These are phyloP conservation scores for Elsinoe perseae DNA, from an alignment of 2,329 filamentous ascomycete genomes.

Conservation along the genomic window DNA sequence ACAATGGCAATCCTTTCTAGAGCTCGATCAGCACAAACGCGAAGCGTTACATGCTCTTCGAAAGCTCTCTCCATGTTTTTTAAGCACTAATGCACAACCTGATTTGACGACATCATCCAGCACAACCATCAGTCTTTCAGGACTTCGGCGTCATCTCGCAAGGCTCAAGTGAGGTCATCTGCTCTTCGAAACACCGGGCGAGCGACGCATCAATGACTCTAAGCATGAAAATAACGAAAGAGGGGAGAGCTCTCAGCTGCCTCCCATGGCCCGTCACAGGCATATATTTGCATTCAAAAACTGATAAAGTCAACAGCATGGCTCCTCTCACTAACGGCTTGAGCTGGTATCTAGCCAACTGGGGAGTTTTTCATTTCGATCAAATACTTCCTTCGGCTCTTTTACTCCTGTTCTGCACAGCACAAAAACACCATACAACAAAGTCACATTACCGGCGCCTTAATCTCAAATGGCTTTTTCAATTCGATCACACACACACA, in stretches of 20 bases:
- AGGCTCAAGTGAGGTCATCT: neutral
- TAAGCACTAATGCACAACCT: neutral
- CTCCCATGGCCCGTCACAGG: neutral
- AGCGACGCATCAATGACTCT: neutral
- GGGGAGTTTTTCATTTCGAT: neutral
- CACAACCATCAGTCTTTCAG: neutral
- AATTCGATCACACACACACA: neutral
- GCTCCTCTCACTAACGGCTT: neutral
- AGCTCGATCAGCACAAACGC: neutral
- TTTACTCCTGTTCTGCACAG: neutral
- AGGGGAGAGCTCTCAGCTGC: constrained; percentile 6
- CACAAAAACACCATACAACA: neutral
- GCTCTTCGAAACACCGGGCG: neutral
- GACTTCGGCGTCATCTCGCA: neutral
- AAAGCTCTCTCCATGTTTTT: neutral
- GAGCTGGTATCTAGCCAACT: constrained; percentile 1
- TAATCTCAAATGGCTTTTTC: constrained; percentile 2
- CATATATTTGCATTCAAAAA: neutral
- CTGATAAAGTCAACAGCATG: neutral
- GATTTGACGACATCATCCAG: neutral
- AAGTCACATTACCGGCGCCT: neutral
- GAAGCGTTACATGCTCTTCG: neutral
- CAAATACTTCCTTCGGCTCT: neutral
- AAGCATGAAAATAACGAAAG: neutral
- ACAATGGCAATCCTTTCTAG: neutral